Percentiles rank a stretch among this genome's conserved stretches.
phyloP scores from a whole-genome alignment of 176 grass and related monocot genomes.

The Panicum miliaceum region DNA sequence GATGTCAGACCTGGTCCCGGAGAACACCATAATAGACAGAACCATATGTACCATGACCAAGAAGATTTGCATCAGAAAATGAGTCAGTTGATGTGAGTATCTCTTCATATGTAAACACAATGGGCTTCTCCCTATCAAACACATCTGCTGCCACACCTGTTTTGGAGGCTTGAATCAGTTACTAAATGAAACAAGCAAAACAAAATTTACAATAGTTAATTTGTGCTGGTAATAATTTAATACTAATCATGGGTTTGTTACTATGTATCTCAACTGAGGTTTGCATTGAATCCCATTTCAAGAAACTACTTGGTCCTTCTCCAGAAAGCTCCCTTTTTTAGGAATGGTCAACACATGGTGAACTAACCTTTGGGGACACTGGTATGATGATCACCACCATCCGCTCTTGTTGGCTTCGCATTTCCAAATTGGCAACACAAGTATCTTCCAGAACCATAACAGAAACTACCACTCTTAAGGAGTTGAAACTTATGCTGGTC shows the following conservation, averaged over 20 bases:
- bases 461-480: slow-evolving; percentile 88
- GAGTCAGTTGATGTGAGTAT: slow-evolving; percentile 79
- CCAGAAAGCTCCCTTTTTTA: slow-evolving; percentile 8
- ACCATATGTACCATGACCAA: slow-evolving; percentile 98
- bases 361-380: slow-evolving; percentile 82
- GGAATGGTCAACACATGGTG: slow-evolving; percentile 23
- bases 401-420: slow-evolving; percentile 57
- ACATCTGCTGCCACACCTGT: slow-evolving; percentile 73
- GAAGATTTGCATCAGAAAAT: slow-evolving; percentile 93
- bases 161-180: slow-evolving; percentile 26
- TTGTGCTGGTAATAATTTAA: slow-evolving; percentile 8
- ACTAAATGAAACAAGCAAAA: slow-evolving; percentile 15
- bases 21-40: slow-evolving; percentile 96
- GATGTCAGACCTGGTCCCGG: slow-evolving; percentile 75
- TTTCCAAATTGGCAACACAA: slow-evolving; percentile 85
- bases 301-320: slow-evolving; percentile 7
- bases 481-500: slow-evolving; percentile 85
- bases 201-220: slow-evolving; percentile 2
- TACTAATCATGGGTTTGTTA: neutral
- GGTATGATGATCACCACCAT: slow-evolving; percentile 63
- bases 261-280: neutral
- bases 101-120: slow-evolving; percentile 86
- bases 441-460: slow-evolving; percentile 90
- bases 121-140: slow-evolving; percentile 89
- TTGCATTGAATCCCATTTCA: slow-evolving; percentile 8